Percentiles rank a stretch among this genome's conserved stretches.
Conservation (phyloP, 805 yeast species). For the Spathaspora hagerdaliae region DNA sequence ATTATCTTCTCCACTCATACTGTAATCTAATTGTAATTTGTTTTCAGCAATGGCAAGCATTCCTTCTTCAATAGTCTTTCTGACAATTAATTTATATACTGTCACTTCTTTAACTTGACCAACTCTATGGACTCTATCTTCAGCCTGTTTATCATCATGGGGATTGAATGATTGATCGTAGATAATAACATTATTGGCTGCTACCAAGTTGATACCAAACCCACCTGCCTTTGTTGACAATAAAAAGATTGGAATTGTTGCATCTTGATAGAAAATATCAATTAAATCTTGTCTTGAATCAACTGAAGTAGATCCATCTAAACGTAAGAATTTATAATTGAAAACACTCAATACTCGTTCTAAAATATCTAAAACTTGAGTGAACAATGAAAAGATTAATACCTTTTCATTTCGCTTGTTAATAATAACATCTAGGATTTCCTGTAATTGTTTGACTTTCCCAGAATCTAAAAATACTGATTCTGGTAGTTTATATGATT, state of each 20-base stretch:
- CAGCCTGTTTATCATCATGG: constrained; percentile 98
- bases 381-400: constrained; percentile 84
- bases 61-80: constrained; percentile 82
- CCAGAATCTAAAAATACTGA: constrained; percentile 68
- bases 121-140: constrained; percentile 96
- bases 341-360: constrained; percentile 67
- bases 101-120: constrained; percentile 86
- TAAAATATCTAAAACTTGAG: constrained; percentile 85
- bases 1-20: constrained; percentile 45
- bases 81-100: constrained; percentile 71
- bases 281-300: constrained; percentile 90
- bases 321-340: constrained; percentile 68
- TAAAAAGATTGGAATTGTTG: constrained; percentile 76
- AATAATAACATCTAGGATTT: constrained; percentile 56
- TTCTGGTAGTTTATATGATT: constrained; percentile 48
- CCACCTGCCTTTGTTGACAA: constrained; percentile 98
- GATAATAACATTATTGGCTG: constrained; percentile 88
- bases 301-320: constrained; percentile 93
- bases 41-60: constrained; percentile 83
- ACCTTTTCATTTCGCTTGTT: constrained; percentile 60
- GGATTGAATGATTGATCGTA: constrained; percentile 96
- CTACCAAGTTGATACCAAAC: constrained; percentile 93
- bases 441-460: constrained; percentile 56
- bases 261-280: constrained; percentile 82
- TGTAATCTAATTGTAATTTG: constrained; percentile 78